Base-by-base conservation (phyloP, 768 basidiomycete species). In the Russula ochroleuca region DNA sequence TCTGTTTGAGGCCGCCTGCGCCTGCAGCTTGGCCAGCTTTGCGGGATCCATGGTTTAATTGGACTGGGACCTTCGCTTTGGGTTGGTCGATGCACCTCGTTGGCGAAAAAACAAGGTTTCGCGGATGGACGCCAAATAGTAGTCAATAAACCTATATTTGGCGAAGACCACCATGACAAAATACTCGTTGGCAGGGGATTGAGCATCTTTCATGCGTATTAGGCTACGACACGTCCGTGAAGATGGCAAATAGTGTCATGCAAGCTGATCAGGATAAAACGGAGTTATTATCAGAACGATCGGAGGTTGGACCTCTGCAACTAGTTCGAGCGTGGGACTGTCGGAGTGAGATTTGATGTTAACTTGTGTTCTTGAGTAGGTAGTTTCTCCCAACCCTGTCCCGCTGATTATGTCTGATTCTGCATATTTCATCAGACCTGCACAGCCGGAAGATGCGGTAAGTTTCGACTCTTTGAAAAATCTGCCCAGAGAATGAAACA, bases 21-120 rank as follows among this genome's bases (percentile, higher is more conserved):
- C 91, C 81, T 96, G 92, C 69, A 98, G 82, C 82, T 95, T 96
- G 71, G 93, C 94, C 81, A 98, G 79, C 87, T 97, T 97, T 79
- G 78, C 85, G 73, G 83, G 84, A 79, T 94, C 90, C 90, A 92
- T 90, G 71, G 70, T 72, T n/a, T 68, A 11, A 55, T 65, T 54
- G 65, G n/a, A 35, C 31, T 60, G 33, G 17, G 52, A 45, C 41
- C n/a, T n/a, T n/a, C n/a, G n/a, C n/a, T n/a, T n/a, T n/a, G 70
- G 70, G 71, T 73, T 74, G 73, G 72, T 73, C 61, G 70, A 67
- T 64, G 72, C 73, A n/a, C n/a, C n/a, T n/a, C n/a, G n/a, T 69
- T 70, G 70, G 69, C 74, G 74, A 78, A 74, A 61, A 65, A 72
- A 73, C 57, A 68, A 68, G 61, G 67, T 68, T 68, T 57, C 31